Evolutionary conservation across 2,329 filamentous ascomycete species (phyloP).

Genomic region (Cordyceps tenuipes): DNA sequence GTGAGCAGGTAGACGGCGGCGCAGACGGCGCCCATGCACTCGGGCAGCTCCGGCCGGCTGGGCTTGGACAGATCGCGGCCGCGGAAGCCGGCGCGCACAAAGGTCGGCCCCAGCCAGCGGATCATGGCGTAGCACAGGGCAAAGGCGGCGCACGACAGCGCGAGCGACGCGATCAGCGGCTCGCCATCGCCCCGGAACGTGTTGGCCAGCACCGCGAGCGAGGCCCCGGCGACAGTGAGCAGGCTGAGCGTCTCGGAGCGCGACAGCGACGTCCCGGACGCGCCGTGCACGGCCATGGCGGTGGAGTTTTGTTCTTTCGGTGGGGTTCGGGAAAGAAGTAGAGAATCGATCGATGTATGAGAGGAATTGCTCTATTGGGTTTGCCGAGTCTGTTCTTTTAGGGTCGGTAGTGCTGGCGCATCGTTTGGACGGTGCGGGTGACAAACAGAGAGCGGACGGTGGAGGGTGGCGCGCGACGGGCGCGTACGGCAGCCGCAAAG

Average conservation of each 20-base stretch:
- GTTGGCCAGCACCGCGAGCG: slow-evolving; percentile 66
- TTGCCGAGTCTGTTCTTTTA: neutral
- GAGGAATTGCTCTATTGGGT: neutral
- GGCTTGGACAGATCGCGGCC: slow-evolving; percentile 76
- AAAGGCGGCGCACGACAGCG: slow-evolving; percentile 80
- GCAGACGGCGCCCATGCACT: slow-evolving; percentile 92
- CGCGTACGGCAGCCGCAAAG: neutral
- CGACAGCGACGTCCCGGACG: slow-evolving; percentile 28
- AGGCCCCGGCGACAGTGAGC: slow-evolving; percentile 57
- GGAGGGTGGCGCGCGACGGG: no score
- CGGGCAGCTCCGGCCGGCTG: slow-evolving; percentile 69
- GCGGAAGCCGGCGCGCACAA: slow-evolving; percentile 80
- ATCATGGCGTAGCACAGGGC: slow-evolving; percentile 76
- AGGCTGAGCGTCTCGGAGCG: slow-evolving; percentile 45
- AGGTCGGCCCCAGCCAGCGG: slow-evolving; percentile 84
- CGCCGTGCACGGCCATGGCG: slow-evolving; percentile 7
- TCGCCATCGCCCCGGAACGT: slow-evolving; percentile 80
- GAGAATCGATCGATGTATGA: no score
- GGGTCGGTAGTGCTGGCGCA: neutral
- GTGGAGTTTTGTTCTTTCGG: neutral
- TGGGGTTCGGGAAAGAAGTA: no score
- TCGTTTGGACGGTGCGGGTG: neutral
- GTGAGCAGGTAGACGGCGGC: slow-evolving; percentile 85
- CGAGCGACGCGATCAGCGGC: slow-evolving; percentile 78
- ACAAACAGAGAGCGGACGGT: neutral